These are phyloP conservation scores for Yarrowia phangngaensis DNA, from an alignment of 805 yeast genomes.

Conservation along the genomic window DNA sequence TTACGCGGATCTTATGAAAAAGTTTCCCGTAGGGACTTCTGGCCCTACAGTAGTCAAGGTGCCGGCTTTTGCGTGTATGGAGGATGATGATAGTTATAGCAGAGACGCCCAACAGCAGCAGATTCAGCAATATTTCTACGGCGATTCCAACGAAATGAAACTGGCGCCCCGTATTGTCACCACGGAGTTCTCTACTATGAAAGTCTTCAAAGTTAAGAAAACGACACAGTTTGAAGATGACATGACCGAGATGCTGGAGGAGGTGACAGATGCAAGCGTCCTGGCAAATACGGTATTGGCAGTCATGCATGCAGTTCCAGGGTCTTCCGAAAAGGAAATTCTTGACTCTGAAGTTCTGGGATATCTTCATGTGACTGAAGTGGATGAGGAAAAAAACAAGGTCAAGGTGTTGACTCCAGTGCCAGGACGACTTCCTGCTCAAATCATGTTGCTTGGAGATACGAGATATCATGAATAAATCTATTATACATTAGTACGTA, in stretches of 20 bases:
- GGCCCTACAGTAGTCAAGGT: conserved; percentile 53
- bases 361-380: conserved; percentile 64
- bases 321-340: conserved; percentile 46
- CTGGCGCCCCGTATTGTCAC: conserved; percentile 85
- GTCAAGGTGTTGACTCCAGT: conserved; percentile 76
- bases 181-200: conserved; percentile 57
- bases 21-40: conserved; percentile 29
- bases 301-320: conserved; percentile 46
- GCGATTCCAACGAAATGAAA: conserved; percentile 50
- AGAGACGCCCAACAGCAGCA: conserved; percentile 71
- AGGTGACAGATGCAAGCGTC: conserved; percentile 41
- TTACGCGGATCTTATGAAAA: conserved; percentile 57
- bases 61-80: conserved; percentile 73
- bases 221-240: conserved; percentile 31
- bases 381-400: conserved; percentile 69
- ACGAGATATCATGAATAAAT: conserved; percentile 74
- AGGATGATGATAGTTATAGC: conserved; percentile 61
- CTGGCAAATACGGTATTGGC: conserved; percentile 78
- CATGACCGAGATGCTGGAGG: conserved; percentile 40
- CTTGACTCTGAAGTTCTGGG: conserved; percentile 68
- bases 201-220: conserved; percentile 47
- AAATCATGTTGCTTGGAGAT: conserved; percentile 68
- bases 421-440: conserved; percentile 78
- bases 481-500: conserved; percentile 7
- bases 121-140: conserved; percentile 87